Evolutionary conservation across 495 filamentous ascomycete species (phyloP).

Genomic region (Ramalina peruviana): DNA sequence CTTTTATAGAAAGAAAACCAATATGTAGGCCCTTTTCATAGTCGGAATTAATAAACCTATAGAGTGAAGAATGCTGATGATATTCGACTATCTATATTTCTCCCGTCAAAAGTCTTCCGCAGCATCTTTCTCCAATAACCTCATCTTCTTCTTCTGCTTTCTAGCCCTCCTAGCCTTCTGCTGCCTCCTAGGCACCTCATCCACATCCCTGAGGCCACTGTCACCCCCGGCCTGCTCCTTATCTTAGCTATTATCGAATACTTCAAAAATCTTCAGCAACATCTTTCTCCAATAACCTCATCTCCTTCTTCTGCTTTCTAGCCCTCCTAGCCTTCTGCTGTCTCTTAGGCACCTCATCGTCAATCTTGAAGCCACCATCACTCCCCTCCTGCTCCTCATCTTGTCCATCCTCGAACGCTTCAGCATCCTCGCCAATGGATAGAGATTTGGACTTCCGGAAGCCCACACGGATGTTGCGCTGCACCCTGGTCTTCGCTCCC

Average conservation of each 20-base stretch:
- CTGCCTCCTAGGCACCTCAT: background rate
- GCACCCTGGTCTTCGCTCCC: slow-evolving; percentile 73
- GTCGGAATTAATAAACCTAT: no score
- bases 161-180: background rate
- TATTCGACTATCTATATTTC: no score
- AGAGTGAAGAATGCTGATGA: no score
- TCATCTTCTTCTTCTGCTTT: background rate
- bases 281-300: no score
- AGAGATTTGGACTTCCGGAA: slow-evolving; percentile 42
- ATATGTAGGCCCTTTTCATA: background rate
- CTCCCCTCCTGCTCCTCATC: background rate
- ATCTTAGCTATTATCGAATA: background rate
- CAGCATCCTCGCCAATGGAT: slow-evolving; percentile 28
- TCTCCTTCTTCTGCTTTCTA: background rate
- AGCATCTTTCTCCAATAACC: no score
- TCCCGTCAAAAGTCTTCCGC: no score
- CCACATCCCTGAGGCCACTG: background rate
- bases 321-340: background rate
- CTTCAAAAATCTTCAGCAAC: no score
- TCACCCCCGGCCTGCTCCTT: background rate
- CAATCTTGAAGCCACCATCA: background rate
- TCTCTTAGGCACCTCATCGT: background rate
- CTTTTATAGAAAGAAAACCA: background rate
- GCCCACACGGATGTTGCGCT: slow-evolving; percentile 46
- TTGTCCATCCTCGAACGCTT: background rate